These are phyloP conservation scores for Glomus cerebriforme DNA, from an alignment of 192 early-diverging fungal species.

Conservation along the genomic window DNA sequence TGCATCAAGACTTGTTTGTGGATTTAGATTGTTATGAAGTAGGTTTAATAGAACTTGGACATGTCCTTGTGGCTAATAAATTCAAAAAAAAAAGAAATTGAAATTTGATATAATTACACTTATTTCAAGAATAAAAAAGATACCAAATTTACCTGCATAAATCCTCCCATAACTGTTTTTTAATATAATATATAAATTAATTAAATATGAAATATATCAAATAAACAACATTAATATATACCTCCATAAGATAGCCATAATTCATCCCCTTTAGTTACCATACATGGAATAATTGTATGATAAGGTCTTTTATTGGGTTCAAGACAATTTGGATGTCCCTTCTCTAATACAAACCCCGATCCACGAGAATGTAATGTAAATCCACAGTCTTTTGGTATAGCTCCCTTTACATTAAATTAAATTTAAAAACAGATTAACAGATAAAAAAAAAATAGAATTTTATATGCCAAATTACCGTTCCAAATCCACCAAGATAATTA, in stretches of 20 bases:
- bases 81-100: background rate
- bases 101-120: background rate
- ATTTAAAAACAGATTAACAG: slow-evolving; percentile 31
- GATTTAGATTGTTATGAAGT: slow-evolving; percentile 54
- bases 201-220: slow-evolving; percentile 2
- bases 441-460: slow-evolving; percentile 18
- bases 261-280: slow-evolving; percentile 52
- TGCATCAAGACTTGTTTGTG: slow-evolving; percentile 69
- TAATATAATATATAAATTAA: slow-evolving; percentile 20
- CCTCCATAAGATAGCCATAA: slow-evolving; percentile 52
- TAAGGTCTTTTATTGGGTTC: slow-evolving; percentile 71
- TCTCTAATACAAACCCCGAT: slow-evolving; percentile 62
- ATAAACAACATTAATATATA: background rate
- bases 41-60: slow-evolving; percentile 76
- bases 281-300: slow-evolving; percentile 79
- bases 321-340: slow-evolving; percentile 63
- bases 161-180: slow-evolving; percentile 67
- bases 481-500: slow-evolving; percentile 55
- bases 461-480: slow-evolving; percentile 38
- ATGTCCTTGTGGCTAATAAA: slow-evolving; percentile 71
- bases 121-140: background rate
- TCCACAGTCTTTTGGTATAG: slow-evolving; percentile 61
- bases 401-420: slow-evolving; percentile 38
- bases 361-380: slow-evolving; percentile 74
- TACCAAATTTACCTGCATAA: slow-evolving; percentile 55